Evolutionary conservation across 768 basidiomycete species (phyloP).

Genomic region (Leucocoprinus birnbaumii): DNA sequence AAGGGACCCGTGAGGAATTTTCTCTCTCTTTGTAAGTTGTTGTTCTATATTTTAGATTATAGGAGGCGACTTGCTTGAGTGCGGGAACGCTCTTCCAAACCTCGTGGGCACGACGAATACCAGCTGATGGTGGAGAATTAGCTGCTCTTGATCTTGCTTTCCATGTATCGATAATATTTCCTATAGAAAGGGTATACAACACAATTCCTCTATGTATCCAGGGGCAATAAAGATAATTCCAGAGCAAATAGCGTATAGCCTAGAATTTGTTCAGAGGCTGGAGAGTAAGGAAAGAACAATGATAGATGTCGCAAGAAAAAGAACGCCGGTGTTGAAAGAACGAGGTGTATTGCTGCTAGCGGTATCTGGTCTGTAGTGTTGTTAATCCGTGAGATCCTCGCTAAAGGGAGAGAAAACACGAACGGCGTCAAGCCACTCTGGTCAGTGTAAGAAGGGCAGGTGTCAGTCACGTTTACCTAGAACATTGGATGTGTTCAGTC

Average conservation of each 20-base stretch:
- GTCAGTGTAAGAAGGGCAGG: slow-evolving; percentile 74
- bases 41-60: not conserved
- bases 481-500: too few species aligned
- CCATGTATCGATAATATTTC: not conserved
- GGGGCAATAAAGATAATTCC: not conserved
- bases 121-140: not conserved
- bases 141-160: too few species aligned
- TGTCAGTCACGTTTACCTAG: slow-evolving; percentile 42
- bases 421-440: slow-evolving; percentile 60
- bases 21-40: not conserved
- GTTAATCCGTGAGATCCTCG: too few species aligned
- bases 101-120: not conserved
- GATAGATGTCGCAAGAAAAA: slow-evolving; percentile 40
- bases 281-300: slow-evolving; percentile 24
- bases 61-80: slow-evolving; percentile 6
- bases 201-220: not conserved
- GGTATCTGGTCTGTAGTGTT: slow-evolving; percentile 39
- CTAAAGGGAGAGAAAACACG: slow-evolving; percentile 22
- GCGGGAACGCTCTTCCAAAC: not conserved
- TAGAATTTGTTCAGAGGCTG: not conserved
- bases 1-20: slow-evolving; percentile 34
- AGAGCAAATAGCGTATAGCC: not conserved
- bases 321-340: slow-evolving; percentile 29
- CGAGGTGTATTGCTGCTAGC: slow-evolving; percentile 41
- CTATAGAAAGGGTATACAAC: not conserved